Percentiles rank a stretch among this genome's conserved stretches.
Conservation (phyloP, 768 basidiomycete genomes). For the Hericium erinaceus region DNA sequence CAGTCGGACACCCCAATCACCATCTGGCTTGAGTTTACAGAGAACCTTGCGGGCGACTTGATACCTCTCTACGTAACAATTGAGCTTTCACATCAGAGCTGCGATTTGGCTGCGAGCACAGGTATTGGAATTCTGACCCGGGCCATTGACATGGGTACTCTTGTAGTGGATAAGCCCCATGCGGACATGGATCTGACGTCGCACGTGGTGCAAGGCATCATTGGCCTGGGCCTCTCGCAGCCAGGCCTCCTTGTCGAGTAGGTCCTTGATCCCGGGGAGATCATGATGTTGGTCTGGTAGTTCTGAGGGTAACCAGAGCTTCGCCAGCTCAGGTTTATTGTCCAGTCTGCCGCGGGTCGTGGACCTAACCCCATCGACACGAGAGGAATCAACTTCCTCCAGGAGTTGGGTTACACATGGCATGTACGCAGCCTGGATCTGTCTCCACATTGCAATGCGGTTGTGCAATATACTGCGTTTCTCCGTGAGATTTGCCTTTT, state of each 20-base stretch:
- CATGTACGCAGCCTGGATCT: neutral
- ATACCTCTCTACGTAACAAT: too few relatives aligned
- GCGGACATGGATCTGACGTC: neutral
- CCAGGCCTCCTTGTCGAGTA: neutral
- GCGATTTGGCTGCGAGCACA: neutral
- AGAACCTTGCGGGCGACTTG: too few relatives aligned
- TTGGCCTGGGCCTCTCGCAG: neutral
- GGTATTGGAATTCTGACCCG: neutral
- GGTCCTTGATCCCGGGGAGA: neutral
- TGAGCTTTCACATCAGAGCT: neutral
- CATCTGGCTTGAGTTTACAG: neutral
- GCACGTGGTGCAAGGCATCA: neutral
- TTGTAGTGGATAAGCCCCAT: neutral
- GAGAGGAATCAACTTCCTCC: neutral
- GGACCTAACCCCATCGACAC: too few relatives aligned
- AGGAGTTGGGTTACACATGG: neutral
- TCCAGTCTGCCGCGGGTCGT: neutral
- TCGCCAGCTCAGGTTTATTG: neutral
- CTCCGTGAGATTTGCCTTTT: neutral
- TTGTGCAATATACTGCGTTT: neutral
- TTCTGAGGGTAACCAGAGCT: neutral
- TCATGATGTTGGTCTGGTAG: neutral
- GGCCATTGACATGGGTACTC: neutral
- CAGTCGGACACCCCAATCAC: neutral
- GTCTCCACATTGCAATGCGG: neutral